phyloP scores from a whole-genome alignment of 345 rosid species.

The Arabis alpina region DNA sequence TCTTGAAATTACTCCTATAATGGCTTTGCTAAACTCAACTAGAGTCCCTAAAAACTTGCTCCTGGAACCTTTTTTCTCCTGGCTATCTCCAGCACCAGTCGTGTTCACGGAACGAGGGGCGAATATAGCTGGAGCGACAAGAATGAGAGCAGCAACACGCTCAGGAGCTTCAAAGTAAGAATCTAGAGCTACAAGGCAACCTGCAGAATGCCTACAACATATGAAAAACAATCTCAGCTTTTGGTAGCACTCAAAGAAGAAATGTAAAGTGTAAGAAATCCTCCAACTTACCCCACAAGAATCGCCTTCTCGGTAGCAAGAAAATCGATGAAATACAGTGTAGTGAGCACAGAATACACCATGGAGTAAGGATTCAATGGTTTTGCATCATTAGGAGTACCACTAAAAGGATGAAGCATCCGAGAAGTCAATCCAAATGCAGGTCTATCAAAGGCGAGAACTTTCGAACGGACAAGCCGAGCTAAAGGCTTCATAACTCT shows the following conservation, averaged over 20 bases:
- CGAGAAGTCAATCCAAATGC: slow-evolving; percentile 93
- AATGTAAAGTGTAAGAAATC: neutral
- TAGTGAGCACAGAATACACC: slow-evolving; percentile 79
- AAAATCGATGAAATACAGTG: slow-evolving; percentile 72
- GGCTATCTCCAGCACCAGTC: slow-evolving; percentile 38
- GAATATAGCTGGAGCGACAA: slow-evolving; percentile 88
- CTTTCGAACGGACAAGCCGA: slow-evolving; percentile 60
- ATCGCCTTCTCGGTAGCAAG: slow-evolving; percentile 72
- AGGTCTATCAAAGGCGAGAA: slow-evolving; percentile 89
- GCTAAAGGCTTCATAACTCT: slow-evolving; percentile 76
- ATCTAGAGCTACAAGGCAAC: slow-evolving; percentile 79
- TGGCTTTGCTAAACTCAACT: slow-evolving; percentile 43
- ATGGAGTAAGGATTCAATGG: slow-evolving; percentile 80
- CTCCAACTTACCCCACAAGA: slow-evolving; percentile 70
- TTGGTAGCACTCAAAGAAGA: neutral
- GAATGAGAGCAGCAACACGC: slow-evolving; percentile 81
- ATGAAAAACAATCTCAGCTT: slow-evolving; percentile 15
- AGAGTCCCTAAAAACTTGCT: slow-evolving; percentile 45
- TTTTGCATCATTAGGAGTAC: slow-evolving; percentile 41
- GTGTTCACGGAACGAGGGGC: slow-evolving; percentile 55
- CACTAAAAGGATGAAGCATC: slow-evolving; percentile 39
- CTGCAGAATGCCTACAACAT: slow-evolving; percentile 80
- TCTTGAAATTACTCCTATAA: slow-evolving; percentile 44
- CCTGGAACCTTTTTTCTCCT: slow-evolving; percentile 40
- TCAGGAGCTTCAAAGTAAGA: slow-evolving; percentile 92